phyloP scores from a whole-genome alignment of 441 rosid genomes.

The Aquilaria agallochum region DNA sequence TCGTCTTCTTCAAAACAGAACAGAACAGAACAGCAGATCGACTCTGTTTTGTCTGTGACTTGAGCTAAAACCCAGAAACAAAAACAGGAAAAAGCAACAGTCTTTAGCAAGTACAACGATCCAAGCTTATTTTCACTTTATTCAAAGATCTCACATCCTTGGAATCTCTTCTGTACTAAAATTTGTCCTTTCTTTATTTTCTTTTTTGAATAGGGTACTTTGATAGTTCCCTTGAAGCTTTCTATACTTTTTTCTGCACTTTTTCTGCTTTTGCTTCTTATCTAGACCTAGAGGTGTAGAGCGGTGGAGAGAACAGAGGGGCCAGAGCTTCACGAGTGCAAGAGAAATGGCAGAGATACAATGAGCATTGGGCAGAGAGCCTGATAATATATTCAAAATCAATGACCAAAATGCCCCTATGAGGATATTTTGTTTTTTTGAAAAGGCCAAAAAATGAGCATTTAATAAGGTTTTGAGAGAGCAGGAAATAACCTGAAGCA shows the following conservation, averaged over 20 bases:
- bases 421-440: neutral
- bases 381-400: slow-evolving; percentile 6
- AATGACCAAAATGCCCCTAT: slow-evolving; percentile 27
- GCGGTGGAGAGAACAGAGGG: slow-evolving; percentile 3
- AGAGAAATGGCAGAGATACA: slow-evolving; percentile 14
- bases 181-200: neutral
- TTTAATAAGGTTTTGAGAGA: slow-evolving; percentile 4
- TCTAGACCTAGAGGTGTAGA: neutral
- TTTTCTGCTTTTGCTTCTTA: neutral
- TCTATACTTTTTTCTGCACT: slow-evolving; percentile 4
- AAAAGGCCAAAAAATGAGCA: too few relatives aligned
- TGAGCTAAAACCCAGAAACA: neutral
- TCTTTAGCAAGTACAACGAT: slow-evolving; percentile 17
- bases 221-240: slow-evolving; percentile 1
- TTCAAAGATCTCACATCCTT: slow-evolving; percentile 13
- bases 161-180: slow-evolving; percentile 1
- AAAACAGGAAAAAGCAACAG: slow-evolving; percentile 7
- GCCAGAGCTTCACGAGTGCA: slow-evolving; percentile 11
- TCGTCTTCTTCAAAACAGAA: slow-evolving; percentile 4
- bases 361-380: slow-evolving; percentile 41
- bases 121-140: neutral
- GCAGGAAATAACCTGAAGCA: neutral
- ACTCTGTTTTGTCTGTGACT: neutral
- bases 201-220: neutral
- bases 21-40: slow-evolving; percentile 9